These are phyloP conservation scores for Kandelia obovata DNA, from an alignment of 345 rosid species.

Conservation along the genomic window DNA sequence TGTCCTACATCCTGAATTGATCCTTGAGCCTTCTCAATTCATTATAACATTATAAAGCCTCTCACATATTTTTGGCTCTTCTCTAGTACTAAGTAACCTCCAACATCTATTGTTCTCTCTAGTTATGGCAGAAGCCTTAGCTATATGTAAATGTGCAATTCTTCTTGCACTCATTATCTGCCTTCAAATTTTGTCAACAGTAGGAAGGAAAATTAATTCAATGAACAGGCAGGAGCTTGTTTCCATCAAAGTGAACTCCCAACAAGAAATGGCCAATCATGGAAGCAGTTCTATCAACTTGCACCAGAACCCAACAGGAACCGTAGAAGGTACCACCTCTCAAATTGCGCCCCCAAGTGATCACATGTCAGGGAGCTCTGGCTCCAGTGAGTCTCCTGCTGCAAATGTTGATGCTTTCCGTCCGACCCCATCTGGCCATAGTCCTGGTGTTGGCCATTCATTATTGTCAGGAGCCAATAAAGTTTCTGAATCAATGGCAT, in stretches of 20 bases:
- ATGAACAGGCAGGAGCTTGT: neutral
- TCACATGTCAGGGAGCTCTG: neutral
- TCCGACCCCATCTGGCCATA: slow-evolving; percentile 24
- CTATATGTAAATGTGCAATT: slow-evolving; percentile 9
- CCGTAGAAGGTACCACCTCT: neutral
- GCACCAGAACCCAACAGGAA: neutral
- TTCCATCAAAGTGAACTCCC: neutral
- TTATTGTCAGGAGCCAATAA: neutral
- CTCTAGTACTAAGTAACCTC: neutral
- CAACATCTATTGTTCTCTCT: neutral
- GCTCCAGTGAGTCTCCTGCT: neutral
- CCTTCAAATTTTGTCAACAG: slow-evolving; percentile 22
- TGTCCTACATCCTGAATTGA: neutral
- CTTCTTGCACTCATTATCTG: slow-evolving; percentile 25
- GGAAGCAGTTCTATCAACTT: neutral
- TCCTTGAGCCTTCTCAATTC: neutral
- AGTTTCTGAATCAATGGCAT: neutral
- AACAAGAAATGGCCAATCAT: neutral
- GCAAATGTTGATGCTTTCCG: slow-evolving; percentile 18
- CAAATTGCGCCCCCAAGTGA: neutral
- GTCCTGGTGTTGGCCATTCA: slow-evolving; percentile 10
- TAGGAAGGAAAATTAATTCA: slow-evolving; percentile 36
- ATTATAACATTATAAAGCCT: neutral
- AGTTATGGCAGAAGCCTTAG: slow-evolving; percentile 24
- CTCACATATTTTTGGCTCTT: neutral